Base-by-base conservation (phyloP, 139 green algal species). In the Picochlorum sp. region DNA sequence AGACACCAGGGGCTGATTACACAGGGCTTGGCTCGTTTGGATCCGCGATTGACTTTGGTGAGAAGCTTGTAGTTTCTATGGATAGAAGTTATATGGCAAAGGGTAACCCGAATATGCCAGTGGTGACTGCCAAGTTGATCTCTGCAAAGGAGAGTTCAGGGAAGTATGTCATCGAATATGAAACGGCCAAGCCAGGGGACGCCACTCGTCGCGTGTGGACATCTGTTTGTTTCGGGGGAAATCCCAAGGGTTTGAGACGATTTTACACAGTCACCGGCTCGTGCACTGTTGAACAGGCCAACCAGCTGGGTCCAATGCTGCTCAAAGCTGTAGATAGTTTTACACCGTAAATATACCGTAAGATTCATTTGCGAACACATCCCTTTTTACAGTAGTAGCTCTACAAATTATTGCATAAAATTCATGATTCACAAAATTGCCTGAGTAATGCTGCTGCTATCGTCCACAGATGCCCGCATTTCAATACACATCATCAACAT, bases 221-320 rank as follows among this genome's bases (percentile, higher is more conserved):
- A 32, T 37, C 58, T 8, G 71, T 77, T 38, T 64, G 64, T 6
- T 51, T 77, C 6, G 71, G 71, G 26, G 56, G 45, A 4, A 32
- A n/a, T 9, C 57, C 47, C 2, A 52, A 49, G 7, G 34, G 69
- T 52, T 3, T 54, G 54, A 14, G 45, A 9, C 37, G 63, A 13
- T 70, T 76, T 50, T 77, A 68, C 49, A 77, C 71, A 2, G 58
- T 73, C 1, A 77, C 71, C 14, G 71, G 56, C 49, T 73, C 24
- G 21, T 73, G 64, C 44, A 64, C 57, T 28, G 56, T 21, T 28
- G 45, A 58, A 15, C 47, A 62, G 18, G 1, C 21, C 11, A 44
- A 41, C 0, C 14, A 72, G 44, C 72, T 63, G 47, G 63, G 45
- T 1, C 20, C 30, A 4, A 41, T 64, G 8, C 64, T 76, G 44